phyloP scores from a whole-genome alignment of 305 asterid genomes.

The Fraxinus angustifolia region DNA sequence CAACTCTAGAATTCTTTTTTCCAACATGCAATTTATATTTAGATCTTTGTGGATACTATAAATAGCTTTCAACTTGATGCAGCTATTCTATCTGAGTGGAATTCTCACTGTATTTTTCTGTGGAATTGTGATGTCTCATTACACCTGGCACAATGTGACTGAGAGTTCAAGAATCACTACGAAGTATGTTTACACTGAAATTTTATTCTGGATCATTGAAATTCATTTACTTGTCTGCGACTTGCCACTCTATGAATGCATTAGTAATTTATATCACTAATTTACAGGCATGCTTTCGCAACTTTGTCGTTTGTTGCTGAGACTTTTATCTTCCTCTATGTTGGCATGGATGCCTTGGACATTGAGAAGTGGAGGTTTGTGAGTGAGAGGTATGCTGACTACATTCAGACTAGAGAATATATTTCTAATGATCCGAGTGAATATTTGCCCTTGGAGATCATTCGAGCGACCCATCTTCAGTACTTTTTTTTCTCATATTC shows the following conservation, averaged over 20 bases:
- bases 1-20: background rate
- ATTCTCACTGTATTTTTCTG: constrained; percentile 47
- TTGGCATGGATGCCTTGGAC: constrained; percentile 49
- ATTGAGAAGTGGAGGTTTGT: constrained; percentile 41
- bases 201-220: background rate
- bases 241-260: background rate
- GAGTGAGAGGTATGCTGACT: constrained; percentile 29
- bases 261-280: background rate
- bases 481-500: background rate
- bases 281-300: constrained; percentile 42
- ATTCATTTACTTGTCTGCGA: background rate
- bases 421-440: background rate
- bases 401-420: background rate
- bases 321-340: constrained; percentile 42
- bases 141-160: constrained; percentile 50
- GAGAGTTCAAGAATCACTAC: constrained; percentile 41
- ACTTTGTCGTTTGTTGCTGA: constrained; percentile 44
- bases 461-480: background rate
- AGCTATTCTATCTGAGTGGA: constrained; percentile 37
- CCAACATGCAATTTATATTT: background rate
- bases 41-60: background rate
- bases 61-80: constrained; percentile 1
- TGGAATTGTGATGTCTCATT: constrained; percentile 48
- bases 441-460: background rate
- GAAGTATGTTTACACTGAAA: constrained; percentile 21